Evolutionary conservation across 768 basidiomycete species (phyloP).

Genomic region (Tylopilus plumbeoviolaceoides): DNA sequence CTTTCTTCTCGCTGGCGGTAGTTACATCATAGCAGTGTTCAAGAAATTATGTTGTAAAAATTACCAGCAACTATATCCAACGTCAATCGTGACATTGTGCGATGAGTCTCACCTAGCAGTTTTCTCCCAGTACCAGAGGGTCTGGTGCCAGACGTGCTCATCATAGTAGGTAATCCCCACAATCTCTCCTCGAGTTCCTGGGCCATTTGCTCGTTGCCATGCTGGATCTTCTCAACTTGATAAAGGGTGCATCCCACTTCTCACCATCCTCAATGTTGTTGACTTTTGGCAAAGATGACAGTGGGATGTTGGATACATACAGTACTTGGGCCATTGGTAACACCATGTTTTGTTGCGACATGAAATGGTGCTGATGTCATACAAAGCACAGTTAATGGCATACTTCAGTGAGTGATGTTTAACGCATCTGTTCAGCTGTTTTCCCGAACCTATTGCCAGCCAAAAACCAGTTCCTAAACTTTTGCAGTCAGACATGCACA

Average conservation of each 20-base stretch:
- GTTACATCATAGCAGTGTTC: too few species aligned
- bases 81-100: too few species aligned
- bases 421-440: background rate
- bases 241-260: constrained; percentile 1
- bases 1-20: too few species aligned
- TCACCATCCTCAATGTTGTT: background rate
- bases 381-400: constrained; percentile 6
- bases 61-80: too few species aligned
- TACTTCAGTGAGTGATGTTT: constrained; percentile 8
- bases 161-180: too few species aligned
- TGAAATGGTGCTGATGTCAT: too few species aligned
- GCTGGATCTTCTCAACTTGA: constrained; percentile 11
- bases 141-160: too few species aligned
- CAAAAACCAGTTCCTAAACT: constrained; percentile 13
- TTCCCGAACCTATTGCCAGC: background rate
- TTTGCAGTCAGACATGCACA: too few species aligned
- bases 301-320: background rate
- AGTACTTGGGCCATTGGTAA: too few species aligned
- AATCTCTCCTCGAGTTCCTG: background rate
- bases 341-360: background rate
- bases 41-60: too few species aligned
- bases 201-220: constrained; percentile 11
- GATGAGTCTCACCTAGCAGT: too few species aligned
- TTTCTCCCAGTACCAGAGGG: too few species aligned
- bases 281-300: constrained; percentile 1